Conservation (phyloP, 78 protist genomes). For the Dictyostelium citrinum region DNA sequence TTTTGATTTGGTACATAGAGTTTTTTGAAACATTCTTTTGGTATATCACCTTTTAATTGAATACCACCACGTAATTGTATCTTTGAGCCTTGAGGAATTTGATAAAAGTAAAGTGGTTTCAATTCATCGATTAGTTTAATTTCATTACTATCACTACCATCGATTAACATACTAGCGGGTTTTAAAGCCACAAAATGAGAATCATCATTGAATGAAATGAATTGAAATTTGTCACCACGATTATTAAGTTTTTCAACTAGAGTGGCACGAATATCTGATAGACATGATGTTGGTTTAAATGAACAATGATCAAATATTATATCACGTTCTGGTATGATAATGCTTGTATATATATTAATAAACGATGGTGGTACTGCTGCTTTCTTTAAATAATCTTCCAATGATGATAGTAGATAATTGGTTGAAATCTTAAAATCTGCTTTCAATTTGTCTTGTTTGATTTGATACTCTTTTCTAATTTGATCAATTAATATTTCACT, state of each 20-base stretch:
- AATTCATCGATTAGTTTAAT: conserved; percentile 2
- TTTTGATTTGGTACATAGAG: conserved; percentile 7
- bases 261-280: conserved; percentile 17
- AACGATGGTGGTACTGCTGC: conserved; percentile 40
- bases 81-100: conserved; percentile 57
- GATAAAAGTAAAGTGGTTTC: conserved; percentile 41
- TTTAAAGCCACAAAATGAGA: not conserved
- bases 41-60: conserved; percentile 28
- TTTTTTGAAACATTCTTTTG: conserved; percentile 45
- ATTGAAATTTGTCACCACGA: conserved; percentile 27
- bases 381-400: conserved; percentile 47
- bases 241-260: conserved; percentile 2
- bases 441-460: not conserved
- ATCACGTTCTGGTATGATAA: conserved; percentile 13
- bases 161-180: not conserved
- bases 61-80: conserved; percentile 35
- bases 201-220: conserved; percentile 17
- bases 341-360: conserved; percentile 6
- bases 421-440: conserved; percentile 17
- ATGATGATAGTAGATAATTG: conserved; percentile 5
- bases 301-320: conserved; percentile 38
- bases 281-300: conserved; percentile 21
- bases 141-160: not conserved
- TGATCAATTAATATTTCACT: conserved; percentile 14
- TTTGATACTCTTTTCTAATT: not conserved